Conservation (phyloP, 495 filamentous ascomycete species). For the Podospora appendiculata region DNA sequence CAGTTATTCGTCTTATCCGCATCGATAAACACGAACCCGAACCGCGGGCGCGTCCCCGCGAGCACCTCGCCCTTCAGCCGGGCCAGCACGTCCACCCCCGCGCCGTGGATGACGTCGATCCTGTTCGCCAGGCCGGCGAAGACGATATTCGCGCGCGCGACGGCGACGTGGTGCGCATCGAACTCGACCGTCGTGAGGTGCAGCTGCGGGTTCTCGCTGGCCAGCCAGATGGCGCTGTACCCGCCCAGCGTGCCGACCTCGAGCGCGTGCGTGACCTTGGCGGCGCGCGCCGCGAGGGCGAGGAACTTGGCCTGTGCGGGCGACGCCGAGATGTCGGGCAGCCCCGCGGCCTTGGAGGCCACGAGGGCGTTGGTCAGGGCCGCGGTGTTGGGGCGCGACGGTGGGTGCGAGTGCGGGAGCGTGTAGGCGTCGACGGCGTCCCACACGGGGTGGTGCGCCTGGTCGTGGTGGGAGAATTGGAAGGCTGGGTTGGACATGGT, state of each 20-base stretch:
- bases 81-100: conserved; percentile 36
- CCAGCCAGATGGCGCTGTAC: conserved; percentile 46
- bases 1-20: conserved; percentile 42
- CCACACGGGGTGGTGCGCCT: conserved; percentile 4
- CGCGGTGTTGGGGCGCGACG: conserved; percentile 7
- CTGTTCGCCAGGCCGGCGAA: conserved; percentile 24
- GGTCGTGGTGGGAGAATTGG: not conserved
- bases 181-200: conserved; percentile 42
- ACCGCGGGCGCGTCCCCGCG: conserved; percentile 33
- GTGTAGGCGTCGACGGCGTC: conserved; percentile 15
- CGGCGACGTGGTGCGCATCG: conserved; percentile 26
- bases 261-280: conserved; percentile 33
- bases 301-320: conserved; percentile 34
- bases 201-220: conserved; percentile 21
- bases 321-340: conserved; percentile 31
- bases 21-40: conserved; percentile 48
- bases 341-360: conserved; percentile 15
- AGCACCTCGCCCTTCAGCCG: conserved; percentile 34
- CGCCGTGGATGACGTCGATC: conserved; percentile 37
- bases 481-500: not conserved
- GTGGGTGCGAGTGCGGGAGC: conserved; percentile 10
- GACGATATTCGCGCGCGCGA: conserved; percentile 36
- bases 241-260: conserved; percentile 48
- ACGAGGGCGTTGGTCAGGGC: conserved; percentile 10
- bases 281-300: conserved; percentile 29